Evolutionary conservation across 2,329 filamentous ascomycete species (phyloP).

Genomic region (Elsinoe ampelina): DNA sequence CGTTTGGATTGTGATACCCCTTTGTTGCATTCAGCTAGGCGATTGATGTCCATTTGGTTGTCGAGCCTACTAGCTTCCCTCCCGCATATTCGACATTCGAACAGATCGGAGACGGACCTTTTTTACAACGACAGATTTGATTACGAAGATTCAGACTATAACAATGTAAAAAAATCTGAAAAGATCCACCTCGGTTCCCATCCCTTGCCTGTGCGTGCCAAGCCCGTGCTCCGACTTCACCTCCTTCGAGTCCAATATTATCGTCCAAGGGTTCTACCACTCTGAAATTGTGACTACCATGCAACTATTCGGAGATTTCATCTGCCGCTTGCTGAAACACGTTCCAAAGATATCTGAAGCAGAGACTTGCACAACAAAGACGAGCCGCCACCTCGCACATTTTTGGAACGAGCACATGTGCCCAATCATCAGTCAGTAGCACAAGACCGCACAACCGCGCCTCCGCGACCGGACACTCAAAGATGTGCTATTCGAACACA

Average conservation of each 20-base stretch:
- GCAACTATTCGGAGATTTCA: not conserved
- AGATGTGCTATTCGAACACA: not conserved
- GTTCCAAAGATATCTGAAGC: not conserved
- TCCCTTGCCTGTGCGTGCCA: conserved; percentile 3
- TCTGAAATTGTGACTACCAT: not conserved
- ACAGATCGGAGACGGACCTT: not conserved
- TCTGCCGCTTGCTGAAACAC: not conserved
- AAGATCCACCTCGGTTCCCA: not conserved
- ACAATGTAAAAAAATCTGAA: not conserved
- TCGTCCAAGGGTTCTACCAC: not conserved
- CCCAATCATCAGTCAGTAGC: not conserved
- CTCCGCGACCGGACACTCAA: not conserved
- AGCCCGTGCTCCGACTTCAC: conserved; percentile 1
- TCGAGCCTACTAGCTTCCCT: not conserved
- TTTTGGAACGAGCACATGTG: not conserved
- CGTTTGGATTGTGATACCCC: not conserved
- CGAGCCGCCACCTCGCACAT: not conserved
- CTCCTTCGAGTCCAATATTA: not conserved
- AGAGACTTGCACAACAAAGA: not conserved
- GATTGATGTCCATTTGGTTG: not conserved
- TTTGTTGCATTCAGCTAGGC: not conserved
- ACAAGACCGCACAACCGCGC: not conserved
- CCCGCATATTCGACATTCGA: not conserved
- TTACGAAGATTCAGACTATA: not conserved
- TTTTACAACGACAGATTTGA: not conserved